Evolutionary conservation across 2,329 filamentous ascomycete species (phyloP).

Genomic region (Cladosporium sp.): DNA sequence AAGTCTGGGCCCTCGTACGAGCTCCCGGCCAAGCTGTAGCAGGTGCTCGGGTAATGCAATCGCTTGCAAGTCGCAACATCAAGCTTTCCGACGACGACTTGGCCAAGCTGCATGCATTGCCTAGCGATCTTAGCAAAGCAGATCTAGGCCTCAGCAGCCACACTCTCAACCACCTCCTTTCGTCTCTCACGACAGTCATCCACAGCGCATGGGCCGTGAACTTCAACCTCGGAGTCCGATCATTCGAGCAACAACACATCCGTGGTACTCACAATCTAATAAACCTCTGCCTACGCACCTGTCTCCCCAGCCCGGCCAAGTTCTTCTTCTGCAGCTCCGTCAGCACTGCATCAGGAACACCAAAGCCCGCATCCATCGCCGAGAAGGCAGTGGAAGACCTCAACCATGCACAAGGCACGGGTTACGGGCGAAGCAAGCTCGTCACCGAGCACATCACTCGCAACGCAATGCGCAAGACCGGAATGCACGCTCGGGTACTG

Average conservation of each 20-base stretch:
- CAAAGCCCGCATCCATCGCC: conserved; percentile 16
- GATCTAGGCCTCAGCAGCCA: conserved; percentile 38
- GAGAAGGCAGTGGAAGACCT: conserved; percentile 16
- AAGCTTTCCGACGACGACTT: conserved; percentile 26
- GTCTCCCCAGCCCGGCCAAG: conserved; percentile 30
- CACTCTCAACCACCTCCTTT: conserved; percentile 15
- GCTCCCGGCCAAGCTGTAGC: conserved; percentile 36
- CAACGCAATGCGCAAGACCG: conserved; percentile 15
- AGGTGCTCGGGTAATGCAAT: conserved; percentile 33
- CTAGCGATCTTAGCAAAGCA: conserved; percentile 37
- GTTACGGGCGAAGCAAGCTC: conserved; percentile 23
- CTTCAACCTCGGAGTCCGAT: conserved; percentile 51
- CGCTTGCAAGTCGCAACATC: conserved; percentile 35
- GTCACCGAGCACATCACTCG: conserved; percentile 20
- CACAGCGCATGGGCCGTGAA: conserved; percentile 54
- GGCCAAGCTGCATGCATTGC: conserved; percentile 36
- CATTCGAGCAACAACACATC: conserved; percentile 48
- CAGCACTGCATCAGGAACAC: conserved; percentile 34
- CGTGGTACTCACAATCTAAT: conserved; percentile 43
- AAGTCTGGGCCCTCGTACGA: conserved; percentile 52
- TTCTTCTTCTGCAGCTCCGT: conserved; percentile 53
- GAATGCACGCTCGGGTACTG: conserved; percentile 19
- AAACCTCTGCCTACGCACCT: conserved; percentile 33
- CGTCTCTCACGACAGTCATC: conserved; percentile 42
- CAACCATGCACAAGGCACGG: conserved; percentile 19